Base-by-base conservation (phyloP, 768 basidiomycete genomes). In the Psilocybe sp. region DNA sequence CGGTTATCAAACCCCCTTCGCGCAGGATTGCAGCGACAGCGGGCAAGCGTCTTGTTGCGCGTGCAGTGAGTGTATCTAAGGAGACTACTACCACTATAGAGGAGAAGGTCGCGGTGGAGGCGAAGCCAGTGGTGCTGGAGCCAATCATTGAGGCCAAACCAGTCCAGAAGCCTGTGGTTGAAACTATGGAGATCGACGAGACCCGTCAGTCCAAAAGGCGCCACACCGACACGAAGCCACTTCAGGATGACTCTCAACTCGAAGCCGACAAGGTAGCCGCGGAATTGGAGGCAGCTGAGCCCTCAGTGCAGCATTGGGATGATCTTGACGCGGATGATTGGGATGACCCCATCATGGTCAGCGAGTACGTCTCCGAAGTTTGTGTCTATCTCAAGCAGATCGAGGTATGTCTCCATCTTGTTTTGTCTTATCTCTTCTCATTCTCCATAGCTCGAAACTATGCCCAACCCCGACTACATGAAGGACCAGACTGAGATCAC, bases 401-500 rank as follows among this genome's bases (percentile, higher is more conserved):
- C 51, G 94, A 99, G 84, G 96, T 95, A 62, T 41, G 75, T 53
- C 28, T 46, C 11, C 36, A 23, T 35, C 16, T 8, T 37, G 16
- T 13, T 18, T 32, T 40, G 13, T 32, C 5, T 10, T 14, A 6
- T 20, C 38, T 32, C 23, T 37, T 49, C 19, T 47, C 31, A 18
- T 36, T 10, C 40, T 52, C 33, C 9, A n/a, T 41, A 81, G 94
- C 72, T 85, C 58, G 76, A 74, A 13, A 93, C 89, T 0, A 85
- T 97, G 77, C 92, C 97, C 6, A 92, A 92, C 60, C 85, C 92
- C 2, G 84, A 91, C 63, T 99, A 98, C 69, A 99, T 98, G 93
- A 81, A 88, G 33, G 85, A 76, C 57, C 97, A 99, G 69, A 88
- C 87, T 59, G 92, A 98, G 56, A 80, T 99, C 37, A 88, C 90